Conservation (phyloP, 75 land plant genomes). For the Sequoiadendron giganteum region DNA sequence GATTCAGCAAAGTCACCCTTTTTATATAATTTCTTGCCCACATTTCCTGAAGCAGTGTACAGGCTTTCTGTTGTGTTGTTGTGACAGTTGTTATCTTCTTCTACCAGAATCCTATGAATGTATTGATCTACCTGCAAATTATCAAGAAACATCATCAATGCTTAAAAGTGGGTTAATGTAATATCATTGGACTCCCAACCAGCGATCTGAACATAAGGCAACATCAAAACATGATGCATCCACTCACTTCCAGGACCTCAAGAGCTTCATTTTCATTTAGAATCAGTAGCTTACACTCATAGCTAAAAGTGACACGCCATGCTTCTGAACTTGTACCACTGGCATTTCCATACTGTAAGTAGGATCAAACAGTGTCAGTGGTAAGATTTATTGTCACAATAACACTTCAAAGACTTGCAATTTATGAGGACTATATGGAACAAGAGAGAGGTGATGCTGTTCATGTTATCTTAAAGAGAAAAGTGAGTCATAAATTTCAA, state of each 20-base stretch:
- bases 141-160: not conserved
- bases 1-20: slow-evolving; percentile 67
- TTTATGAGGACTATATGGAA: not conserved
- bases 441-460: not conserved
- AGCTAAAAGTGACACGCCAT: slow-evolving; percentile 85
- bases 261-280: slow-evolving; percentile 1
- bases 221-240: not conserved
- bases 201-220: not conserved
- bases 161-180: not conserved
- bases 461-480: not conserved
- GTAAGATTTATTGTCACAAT: not conserved
- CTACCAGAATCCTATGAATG: slow-evolving; percentile 81
- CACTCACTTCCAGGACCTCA: slow-evolving; percentile 11
- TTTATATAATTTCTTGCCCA: slow-evolving; percentile 52
- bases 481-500: not conserved
- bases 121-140: slow-evolving; percentile 74
- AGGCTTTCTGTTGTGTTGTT: slow-evolving; percentile 14
- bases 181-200: not conserved
- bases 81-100: slow-evolving; percentile 56
- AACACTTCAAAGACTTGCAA: not conserved
- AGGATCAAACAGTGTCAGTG: not conserved
- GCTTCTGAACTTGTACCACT: slow-evolving; percentile 76
- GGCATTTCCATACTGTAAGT: slow-evolving; percentile 92
- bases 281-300: slow-evolving; percentile 62
- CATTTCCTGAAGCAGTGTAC: slow-evolving; percentile 52